Evolutionary conservation across 805 yeast species (phyloP).

Genomic region (Torulaspora quercuum): DNA sequence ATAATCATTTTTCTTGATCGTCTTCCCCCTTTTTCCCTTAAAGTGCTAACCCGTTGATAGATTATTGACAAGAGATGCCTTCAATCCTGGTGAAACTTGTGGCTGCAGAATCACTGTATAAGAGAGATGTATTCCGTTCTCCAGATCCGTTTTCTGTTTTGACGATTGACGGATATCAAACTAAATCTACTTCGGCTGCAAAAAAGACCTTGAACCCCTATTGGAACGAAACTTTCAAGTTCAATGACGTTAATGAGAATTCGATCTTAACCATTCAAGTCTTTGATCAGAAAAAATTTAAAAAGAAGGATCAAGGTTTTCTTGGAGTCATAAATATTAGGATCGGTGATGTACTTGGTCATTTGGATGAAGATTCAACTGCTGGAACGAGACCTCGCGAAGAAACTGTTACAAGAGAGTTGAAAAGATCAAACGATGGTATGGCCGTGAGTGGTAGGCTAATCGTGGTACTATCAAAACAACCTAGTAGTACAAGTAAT

Average conservation of each 20-base stretch:
- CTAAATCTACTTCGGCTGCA: slow-evolving; percentile 90
- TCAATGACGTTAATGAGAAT: slow-evolving; percentile 68
- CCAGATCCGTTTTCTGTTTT: slow-evolving; percentile 98
- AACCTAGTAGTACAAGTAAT: slow-evolving; percentile 33
- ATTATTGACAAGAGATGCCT: slow-evolving; percentile 20
- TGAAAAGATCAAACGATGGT: slow-evolving; percentile 87
- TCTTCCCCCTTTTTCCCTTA: too few relatives aligned
- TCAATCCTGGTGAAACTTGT: slow-evolving; percentile 68
- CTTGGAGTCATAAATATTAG: slow-evolving; percentile 92
- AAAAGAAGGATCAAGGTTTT: slow-evolving; percentile 97
- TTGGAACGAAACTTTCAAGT: slow-evolving; percentile 91
- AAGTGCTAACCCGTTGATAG: too few relatives aligned
- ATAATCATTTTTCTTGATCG: too few relatives aligned
- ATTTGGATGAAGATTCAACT: slow-evolving; percentile 54
- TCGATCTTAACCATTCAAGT: slow-evolving; percentile 89
- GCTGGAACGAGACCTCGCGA: slow-evolving; percentile 39
- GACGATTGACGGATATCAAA: slow-evolving; percentile 96
- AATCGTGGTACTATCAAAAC: slow-evolving; percentile 62
- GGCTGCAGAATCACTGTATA: slow-evolving; percentile 93
- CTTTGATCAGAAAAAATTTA: slow-evolving; percentile 95
- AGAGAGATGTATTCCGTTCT: slow-evolving; percentile 89
- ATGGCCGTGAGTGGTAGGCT: slow-evolving; percentile 91
- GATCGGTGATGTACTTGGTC: slow-evolving; percentile 67
- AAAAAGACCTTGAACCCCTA: slow-evolving; percentile 93
- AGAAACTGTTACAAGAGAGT: slow-evolving; percentile 89